phyloP scores from a whole-genome alignment of 2,329 filamentous ascomycete genomes.

The Aspergillus texensis region DNA sequence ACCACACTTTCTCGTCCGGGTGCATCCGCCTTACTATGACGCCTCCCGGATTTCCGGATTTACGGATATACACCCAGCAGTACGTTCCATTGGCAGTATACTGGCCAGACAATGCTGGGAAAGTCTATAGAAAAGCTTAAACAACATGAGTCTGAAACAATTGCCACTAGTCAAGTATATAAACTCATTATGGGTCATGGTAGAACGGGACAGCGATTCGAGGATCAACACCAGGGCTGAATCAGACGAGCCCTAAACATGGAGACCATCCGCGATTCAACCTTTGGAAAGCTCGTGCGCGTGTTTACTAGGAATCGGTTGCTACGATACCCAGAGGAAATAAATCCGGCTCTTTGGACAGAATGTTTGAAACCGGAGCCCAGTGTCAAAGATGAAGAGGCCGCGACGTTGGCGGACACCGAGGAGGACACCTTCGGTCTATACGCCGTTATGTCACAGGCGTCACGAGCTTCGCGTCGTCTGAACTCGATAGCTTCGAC shows the following conservation, averaged over 20 bases:
- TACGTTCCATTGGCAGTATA: background rate
- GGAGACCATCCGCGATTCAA: constrained; percentile 24
- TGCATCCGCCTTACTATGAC: background rate
- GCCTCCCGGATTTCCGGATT: background rate
- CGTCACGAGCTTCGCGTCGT: constrained; percentile 6
- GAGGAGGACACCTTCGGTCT: constrained; percentile 19
- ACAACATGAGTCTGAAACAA: background rate
- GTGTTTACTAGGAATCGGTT: constrained; percentile 14
- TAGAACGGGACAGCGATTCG: background rate
- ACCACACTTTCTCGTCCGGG: background rate
- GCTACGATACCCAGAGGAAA: constrained; percentile 25
- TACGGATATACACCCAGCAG: background rate
- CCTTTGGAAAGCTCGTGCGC: constrained; percentile 26
- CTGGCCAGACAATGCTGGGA: background rate
- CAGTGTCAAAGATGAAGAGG: constrained; percentile 10
- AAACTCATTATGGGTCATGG: background rate
- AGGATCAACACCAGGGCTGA: background rate
- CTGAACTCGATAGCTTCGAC: constrained; percentile 8
- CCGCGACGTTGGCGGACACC: constrained; percentile 2
- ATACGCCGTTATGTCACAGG: constrained; percentile 24
- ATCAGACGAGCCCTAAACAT: background rate
- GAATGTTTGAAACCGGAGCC: constrained; percentile 18
- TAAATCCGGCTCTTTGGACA: constrained; percentile 15
- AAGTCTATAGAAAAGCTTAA: background rate
- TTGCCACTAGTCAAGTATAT: background rate